These are phyloP conservation scores for Macrophomina tecta DNA, from an alignment of 2,329 filamentous ascomycete species.

Conservation along the genomic window DNA sequence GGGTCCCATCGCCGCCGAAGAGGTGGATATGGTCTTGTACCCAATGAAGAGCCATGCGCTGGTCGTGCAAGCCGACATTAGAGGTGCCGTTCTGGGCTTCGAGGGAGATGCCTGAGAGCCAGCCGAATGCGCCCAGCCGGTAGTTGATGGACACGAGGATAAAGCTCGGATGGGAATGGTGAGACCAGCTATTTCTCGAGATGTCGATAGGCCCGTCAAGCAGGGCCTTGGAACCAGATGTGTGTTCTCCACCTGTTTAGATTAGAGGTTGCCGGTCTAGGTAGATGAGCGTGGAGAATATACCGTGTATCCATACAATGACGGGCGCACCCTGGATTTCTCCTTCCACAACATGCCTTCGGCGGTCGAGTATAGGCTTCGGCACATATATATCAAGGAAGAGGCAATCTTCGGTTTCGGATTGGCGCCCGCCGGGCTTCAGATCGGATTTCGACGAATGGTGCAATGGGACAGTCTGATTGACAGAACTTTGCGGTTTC, in stretches of 20 bases:
- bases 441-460: constrained; percentile 25
- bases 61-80: constrained; percentile 58
- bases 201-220: constrained; percentile 46
- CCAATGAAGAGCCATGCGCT: constrained; percentile 60
- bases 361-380: constrained; percentile 40
- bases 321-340: constrained; percentile 41
- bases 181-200: constrained; percentile 45
- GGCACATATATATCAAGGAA: constrained; percentile 49
- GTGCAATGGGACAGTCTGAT: too few relatives aligned
- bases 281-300: too few relatives aligned
- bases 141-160: constrained; percentile 59
- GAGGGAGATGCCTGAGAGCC: constrained; percentile 53
- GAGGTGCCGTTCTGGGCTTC: constrained; percentile 49
- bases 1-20: constrained; percentile 58
- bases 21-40: constrained; percentile 56
- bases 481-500: constrained; percentile 39
- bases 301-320: constrained; percentile 54
- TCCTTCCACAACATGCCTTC: constrained; percentile 24
- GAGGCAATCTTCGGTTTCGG: constrained; percentile 45
- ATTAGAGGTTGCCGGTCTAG: background rate
- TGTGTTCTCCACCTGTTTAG: constrained; percentile 48
- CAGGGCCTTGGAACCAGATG: constrained; percentile 45
- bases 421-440: constrained; percentile 43
- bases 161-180: constrained; percentile 46
- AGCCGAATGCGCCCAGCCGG: constrained; percentile 57